phyloP scores from a whole-genome alignment of 2,329 filamentous ascomycete genomes.

The Ophiocordyceps camponoti-saundersi region DNA sequence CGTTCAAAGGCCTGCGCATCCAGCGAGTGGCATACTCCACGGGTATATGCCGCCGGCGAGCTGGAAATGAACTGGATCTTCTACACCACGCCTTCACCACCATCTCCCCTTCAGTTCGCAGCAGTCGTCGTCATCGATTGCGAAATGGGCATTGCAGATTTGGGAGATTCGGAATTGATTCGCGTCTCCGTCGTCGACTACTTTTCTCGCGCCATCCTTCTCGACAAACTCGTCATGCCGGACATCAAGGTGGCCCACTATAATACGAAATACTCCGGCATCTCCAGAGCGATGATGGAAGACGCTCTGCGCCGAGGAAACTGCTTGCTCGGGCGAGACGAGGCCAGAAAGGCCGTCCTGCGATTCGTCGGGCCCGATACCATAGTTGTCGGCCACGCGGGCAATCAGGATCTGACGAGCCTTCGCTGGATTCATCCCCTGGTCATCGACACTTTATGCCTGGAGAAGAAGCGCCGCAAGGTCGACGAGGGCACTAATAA shows the following conservation, averaged over 20 bases:
- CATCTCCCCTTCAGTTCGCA: not conserved
- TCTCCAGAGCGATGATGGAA: constrained; percentile 21
- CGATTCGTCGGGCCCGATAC: constrained; percentile 26
- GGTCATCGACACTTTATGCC: constrained; percentile 26
- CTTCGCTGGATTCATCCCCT: constrained; percentile 29
- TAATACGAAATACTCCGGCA: constrained; percentile 32
- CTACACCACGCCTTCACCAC: constrained; percentile 6
- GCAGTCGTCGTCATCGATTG: constrained; percentile 31
- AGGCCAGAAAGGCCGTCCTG: constrained; percentile 24
- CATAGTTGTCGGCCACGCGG: constrained; percentile 29
- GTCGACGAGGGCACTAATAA: constrained; percentile 3
- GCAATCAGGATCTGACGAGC: constrained; percentile 21
- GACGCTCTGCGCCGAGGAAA: constrained; percentile 12
- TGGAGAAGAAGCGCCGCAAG: constrained; percentile 10
- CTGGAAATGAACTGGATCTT: constrained; percentile 11
- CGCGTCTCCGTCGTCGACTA: constrained; percentile 33
- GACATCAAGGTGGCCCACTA: constrained; percentile 26
- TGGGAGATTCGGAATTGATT: constrained; percentile 31
- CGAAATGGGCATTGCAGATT: constrained; percentile 31
- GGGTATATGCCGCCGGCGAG: constrained; percentile 8
- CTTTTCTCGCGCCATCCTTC: constrained; percentile 26
- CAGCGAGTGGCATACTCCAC: constrained; percentile 9
- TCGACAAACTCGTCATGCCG: constrained; percentile 34
- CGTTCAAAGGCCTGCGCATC: constrained; percentile 9
- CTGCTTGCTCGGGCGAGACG: constrained; percentile 22